Evolutionary conservation across 345 rosid species (phyloP).

Genomic region (Erodium maritimum): DNA sequence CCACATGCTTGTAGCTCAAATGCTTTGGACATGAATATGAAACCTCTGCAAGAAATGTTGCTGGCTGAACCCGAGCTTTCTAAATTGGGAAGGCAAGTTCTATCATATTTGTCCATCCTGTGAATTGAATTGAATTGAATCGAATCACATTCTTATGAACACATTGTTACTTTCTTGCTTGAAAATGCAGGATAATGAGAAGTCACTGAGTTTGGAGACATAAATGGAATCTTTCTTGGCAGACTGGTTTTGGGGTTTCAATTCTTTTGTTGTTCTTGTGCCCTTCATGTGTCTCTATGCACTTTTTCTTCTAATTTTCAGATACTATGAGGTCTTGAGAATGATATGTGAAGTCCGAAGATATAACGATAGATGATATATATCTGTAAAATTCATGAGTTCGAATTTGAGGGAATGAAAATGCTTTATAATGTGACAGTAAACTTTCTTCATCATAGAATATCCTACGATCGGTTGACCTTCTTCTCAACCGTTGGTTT

Average conservation of each 20-base stretch:
- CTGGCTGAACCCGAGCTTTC: constrained; percentile 79
- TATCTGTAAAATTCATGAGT: too few relatives aligned
- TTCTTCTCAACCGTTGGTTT: not conserved
- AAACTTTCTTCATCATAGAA: not conserved
- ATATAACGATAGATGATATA: too few relatives aligned
- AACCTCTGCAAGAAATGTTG: constrained; percentile 57
- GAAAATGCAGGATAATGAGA: not conserved
- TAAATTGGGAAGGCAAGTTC: constrained; percentile 65
- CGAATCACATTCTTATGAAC: too few relatives aligned
- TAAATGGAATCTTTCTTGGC: not conserved
- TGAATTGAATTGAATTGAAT: not conserved
- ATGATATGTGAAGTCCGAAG: too few relatives aligned
- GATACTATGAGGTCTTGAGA: not conserved
- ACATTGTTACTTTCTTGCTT: not conserved
- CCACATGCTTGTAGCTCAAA: constrained; percentile 17
- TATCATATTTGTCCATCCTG: not conserved
- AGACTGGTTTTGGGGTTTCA: not conserved
- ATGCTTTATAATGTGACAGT: too few relatives aligned
- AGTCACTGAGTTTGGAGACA: not conserved
- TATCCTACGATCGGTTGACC: not conserved
- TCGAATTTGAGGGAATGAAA: too few relatives aligned
- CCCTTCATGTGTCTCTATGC: too few relatives aligned
- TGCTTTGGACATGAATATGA: constrained; percentile 32
- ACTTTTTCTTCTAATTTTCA: not conserved
- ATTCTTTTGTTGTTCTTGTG: too few relatives aligned